Conservation (phyloP, 108 stramenopile species). For the Stephanodiscus minutulus region DNA sequence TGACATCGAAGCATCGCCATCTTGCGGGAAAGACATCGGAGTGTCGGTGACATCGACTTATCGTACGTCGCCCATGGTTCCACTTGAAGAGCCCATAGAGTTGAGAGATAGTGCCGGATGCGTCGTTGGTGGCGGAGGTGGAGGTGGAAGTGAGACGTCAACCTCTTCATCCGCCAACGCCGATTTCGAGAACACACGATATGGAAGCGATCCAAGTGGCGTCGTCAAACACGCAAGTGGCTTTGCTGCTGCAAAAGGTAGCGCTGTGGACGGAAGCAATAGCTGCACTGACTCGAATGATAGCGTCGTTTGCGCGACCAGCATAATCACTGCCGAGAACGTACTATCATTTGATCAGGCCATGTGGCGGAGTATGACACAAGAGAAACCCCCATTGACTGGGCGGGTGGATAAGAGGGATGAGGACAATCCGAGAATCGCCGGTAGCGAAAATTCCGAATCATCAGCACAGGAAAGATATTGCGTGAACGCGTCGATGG, state of each 20-base stretch:
- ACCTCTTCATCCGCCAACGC: neutral
- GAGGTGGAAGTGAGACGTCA: neutral
- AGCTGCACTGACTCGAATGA: neutral
- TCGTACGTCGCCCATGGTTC: neutral
- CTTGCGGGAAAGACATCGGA: neutral
- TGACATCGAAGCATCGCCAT: neutral
- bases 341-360: slow-evolving; percentile 8
- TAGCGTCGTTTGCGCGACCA: neutral
- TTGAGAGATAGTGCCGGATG: neutral
- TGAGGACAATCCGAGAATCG: neutral
- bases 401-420: neutral
- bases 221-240: neutral
- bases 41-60: neutral
- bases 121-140: neutral
- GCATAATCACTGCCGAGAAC: neutral
- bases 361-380: slow-evolving; percentile 9
- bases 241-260: neutral
- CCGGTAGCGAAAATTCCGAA: neutral
- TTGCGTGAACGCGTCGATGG: neutral
- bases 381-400: neutral
- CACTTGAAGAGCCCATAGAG: neutral
- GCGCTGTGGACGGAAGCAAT: neutral
- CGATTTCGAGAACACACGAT: neutral
- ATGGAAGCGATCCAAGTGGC: neutral
- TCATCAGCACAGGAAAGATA: neutral